Evolutionary conservation across 306 rosid species (phyloP), one percentile per base, ranked within the genome.

Genomic region (Prunus fruticosa): DNA sequence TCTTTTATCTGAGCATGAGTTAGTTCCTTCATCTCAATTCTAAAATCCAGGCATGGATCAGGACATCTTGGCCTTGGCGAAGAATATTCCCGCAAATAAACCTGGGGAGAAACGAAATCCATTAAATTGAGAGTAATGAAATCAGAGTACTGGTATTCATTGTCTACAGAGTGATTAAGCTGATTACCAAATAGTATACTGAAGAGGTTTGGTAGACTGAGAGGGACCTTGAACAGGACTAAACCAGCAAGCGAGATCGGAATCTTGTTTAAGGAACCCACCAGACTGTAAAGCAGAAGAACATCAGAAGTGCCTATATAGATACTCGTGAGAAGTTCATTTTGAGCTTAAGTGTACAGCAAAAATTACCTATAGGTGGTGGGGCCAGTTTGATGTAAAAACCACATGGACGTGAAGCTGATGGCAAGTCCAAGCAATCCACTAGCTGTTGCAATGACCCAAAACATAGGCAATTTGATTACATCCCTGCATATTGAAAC

Each of bases 331-430:
- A 6, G 30, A 52, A 5, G 58, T 52, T 68, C 52, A 22, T 38
- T 66, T 49, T 14, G 58, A 54, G 27, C 64, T 61, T 6, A 61
- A 80, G 23, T 20, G 32, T 15, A 2, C 11, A 50, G 71, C 19
- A 72, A 52, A 45, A 34, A 11, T 45, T 86, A 94, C 98, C 95
- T 87, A 62, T 92, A 94, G 19, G 95, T 92, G 72, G 98, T 94
- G 52, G 98, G 96, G 65, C 96, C 86, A 72, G 97, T 92, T 84
- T 92, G 98, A 77, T 80, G 93, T 54, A 90, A 83, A 85, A 94
- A 94, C 98, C 98, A 92, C 91, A 90, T 89, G 47, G 98, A 94
- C 61, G 96, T 89, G 78, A 94, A 92, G 89, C 97, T 94, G 65
- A 92, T 94, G 70, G 97, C 91, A 68, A 89, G 97, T 73, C 96